A percentile compares a stretch with the other conserved stretches of the same genome.
phyloP scores from a whole-genome alignment of 352 stramenopile species.

The Halophytophthora polymorphica region DNA sequence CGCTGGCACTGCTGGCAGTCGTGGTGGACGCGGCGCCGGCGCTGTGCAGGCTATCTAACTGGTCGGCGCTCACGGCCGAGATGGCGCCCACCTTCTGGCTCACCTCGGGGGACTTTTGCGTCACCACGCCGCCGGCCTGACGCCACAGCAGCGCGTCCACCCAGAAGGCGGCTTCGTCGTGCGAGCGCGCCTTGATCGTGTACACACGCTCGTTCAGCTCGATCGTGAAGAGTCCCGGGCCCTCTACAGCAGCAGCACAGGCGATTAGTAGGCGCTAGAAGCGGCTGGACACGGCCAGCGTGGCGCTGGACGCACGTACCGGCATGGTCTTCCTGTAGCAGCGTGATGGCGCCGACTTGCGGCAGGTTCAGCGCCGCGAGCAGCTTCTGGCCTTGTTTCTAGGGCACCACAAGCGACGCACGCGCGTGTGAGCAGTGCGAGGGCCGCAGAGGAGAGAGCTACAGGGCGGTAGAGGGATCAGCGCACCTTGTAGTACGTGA shows the following conservation, averaged over 20 bases:
- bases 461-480: background rate
- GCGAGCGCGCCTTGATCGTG: conserved; percentile 86
- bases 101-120: conserved; percentile 68
- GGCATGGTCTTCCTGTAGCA: conserved; percentile 67
- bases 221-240: conserved; percentile 85
- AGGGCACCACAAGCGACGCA: background rate
- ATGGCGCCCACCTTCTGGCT: conserved; percentile 33
- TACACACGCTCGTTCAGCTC: conserved; percentile 89
- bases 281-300: background rate
- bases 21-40: conserved; percentile 1
- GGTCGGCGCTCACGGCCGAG: conserved; percentile 31
- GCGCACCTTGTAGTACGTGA: conserved; percentile 98
- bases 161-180: conserved; percentile 86
- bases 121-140: conserved; percentile 74
- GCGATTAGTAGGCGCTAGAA: no score
- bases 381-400: conserved; percentile 94
- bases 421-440: background rate
- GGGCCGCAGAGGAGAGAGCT: conserved; percentile 16
- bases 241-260: no score
- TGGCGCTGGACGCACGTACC: conserved; percentile 27
- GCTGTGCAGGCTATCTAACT: conserved; percentile 28
- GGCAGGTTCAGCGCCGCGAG: conserved; percentile 91
- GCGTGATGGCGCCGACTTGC: conserved; percentile 85
- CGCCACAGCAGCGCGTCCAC: conserved; percentile 85
- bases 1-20: background rate